A percentile compares a stretch with the other conserved stretches of the same genome.
These are phyloP conservation scores for Phtheirospermum japonicum DNA, from an alignment of 257 asterid species.

Conservation along the genomic window DNA sequence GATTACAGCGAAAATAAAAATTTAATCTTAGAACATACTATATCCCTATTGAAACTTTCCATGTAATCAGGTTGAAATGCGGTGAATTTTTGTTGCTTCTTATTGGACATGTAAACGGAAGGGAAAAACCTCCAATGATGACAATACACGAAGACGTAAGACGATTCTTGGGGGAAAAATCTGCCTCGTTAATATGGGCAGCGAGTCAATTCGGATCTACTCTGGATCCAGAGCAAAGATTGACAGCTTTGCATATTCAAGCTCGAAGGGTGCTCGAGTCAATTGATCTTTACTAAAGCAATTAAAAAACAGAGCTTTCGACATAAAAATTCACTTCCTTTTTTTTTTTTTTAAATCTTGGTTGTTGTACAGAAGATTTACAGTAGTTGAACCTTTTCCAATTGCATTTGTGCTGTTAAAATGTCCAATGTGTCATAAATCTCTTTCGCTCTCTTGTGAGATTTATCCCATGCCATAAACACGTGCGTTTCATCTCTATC, in stretches of 20 bases:
- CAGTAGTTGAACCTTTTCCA: constrained; percentile 28
- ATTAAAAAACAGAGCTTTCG: constrained; percentile 17
- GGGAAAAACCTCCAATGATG: constrained; percentile 82
- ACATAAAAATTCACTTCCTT: constrained; percentile 3
- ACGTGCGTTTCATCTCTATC: constrained; percentile 57
- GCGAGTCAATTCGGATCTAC: constrained; percentile 89
- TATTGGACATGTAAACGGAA: constrained; percentile 82
- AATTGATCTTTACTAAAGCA: constrained; percentile 65
- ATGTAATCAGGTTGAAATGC: constrained; percentile 71
- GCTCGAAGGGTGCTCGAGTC: constrained; percentile 86
- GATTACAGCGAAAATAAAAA: neutral
- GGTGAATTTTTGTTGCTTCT: constrained; percentile 91
- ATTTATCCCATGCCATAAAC: constrained; percentile 65
- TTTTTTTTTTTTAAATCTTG: constrained; percentile 5
- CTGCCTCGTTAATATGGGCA: constrained; percentile 96
- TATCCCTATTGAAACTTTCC: neutral
- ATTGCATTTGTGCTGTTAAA: constrained; percentile 59
- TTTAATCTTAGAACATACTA: neutral
- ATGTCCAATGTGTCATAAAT: constrained; percentile 55
- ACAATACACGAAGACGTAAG: constrained; percentile 74
- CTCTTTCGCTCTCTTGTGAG: constrained; percentile 55
- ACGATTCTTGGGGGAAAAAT: constrained; percentile 77
- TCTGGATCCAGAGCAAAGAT: constrained; percentile 73
- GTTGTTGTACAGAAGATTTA: constrained; percentile 26
- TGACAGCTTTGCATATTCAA: constrained; percentile 81